Base-by-base conservation (phyloP, 176 grass and related monocot genomes). In the Zea mays region DNA sequence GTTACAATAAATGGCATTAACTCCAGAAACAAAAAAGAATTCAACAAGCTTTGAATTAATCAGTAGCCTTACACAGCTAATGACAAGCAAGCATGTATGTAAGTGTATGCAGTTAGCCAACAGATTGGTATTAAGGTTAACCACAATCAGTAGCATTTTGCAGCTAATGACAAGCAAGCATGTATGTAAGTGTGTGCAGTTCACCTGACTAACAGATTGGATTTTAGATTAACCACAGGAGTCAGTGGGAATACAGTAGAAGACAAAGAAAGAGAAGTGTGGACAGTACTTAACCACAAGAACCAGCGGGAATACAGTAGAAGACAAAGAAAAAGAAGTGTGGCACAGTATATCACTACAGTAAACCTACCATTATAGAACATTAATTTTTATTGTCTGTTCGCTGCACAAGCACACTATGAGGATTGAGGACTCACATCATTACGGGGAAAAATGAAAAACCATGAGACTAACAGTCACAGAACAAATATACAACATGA, bases 11-110 rank as follows among this genome's bases (percentile, higher is more conserved):
- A 52, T 39, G 52, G 5, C 50, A 44, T 63, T 46, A 13, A 12
- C 42, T 73, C 52, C 65, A 78, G 39, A 71, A 39, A 69, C 27
- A 65, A 11, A 14, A 67, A 75, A 11, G 38, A 81, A 19, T 71
- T 70, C 14, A 79, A 79, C 34, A 83, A 67, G 42, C 5, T 48
- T 19, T 37, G 62, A 75, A 36, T 71, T 19, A 70, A 74, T 55
- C 63, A 80, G 16, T 43, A n/a, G 16, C 35, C 20, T 73, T 77
- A 47, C 20, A n/a, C 58, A 35, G 13, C 41, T 16, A 49, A 59
- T 40, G 16, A 78, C n/a, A 77, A 82, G 16, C 17, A 45, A 40
- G 46, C 16, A 40, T 65, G 16, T 0, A 64, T 47, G 17, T 13
- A 1, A 7, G 11, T 5, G 0, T 36, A 16, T 8, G 7, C 33